phyloP scores from a whole-genome alignment of 2,329 filamentous ascomycete species.

The Fusarium begoniae region DNA sequence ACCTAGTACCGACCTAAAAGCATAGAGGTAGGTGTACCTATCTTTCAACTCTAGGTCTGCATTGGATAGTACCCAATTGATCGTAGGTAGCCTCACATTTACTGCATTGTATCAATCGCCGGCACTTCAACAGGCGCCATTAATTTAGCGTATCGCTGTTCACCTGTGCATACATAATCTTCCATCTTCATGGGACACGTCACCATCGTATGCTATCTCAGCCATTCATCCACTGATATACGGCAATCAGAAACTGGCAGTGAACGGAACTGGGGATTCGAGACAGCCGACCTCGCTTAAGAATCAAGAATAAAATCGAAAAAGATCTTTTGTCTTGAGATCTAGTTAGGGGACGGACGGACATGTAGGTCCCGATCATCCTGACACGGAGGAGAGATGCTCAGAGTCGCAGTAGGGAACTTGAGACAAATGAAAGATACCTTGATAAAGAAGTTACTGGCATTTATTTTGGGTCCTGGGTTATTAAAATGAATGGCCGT shows the following conservation, averaged over 20 bases:
- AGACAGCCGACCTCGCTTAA: slow-evolving; percentile 31
- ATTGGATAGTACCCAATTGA: not conserved
- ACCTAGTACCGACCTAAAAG: not conserved
- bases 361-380: not conserved
- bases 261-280: slow-evolving; percentile 7
- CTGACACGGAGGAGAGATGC: slow-evolving; percentile 1
- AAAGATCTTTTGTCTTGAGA: slow-evolving; percentile 5
- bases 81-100: not conserved
- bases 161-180: not conserved
- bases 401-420: not conserved
- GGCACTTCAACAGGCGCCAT: not conserved
- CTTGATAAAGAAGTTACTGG: not conserved
- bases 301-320: not conserved
- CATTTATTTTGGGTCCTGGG: not conserved
- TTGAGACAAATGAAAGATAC: not conserved
- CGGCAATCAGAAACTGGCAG: slow-evolving; percentile 8
- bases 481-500: not conserved
- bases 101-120: not conserved
- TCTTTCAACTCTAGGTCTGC: not conserved
- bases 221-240: not conserved
- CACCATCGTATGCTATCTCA: not conserved
- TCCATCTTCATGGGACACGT: not conserved
- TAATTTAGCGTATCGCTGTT: not conserved
- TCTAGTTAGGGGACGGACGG: not conserved
- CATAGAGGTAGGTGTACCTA: not conserved